Evolutionary conservation across 305 asterid species (phyloP), one percentile per base, ranked within the genome.

Genomic region (Euphrasia arctica): DNA sequence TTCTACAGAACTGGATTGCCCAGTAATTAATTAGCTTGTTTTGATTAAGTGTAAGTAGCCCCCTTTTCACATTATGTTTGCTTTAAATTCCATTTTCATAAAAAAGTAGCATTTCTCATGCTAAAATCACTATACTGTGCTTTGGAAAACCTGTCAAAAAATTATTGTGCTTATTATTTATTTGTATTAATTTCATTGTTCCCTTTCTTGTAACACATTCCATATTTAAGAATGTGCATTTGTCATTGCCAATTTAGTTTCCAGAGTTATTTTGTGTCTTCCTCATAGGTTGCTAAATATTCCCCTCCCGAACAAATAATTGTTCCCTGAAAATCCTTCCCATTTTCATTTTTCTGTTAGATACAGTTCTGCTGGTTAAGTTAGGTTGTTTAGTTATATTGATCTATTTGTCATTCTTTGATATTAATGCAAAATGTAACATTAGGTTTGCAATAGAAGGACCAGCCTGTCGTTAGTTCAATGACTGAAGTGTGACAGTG

Each of bases 381-480:
- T 58, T 75, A 59, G 63, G 54, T 28, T 43, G 36, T 68, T 71
- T 58, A 61, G 72, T 64, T 41, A 67, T 69, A n/a, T 55, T 45
- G 18, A 51, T 68, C 60, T 69, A 62, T 64, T 63, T 77, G 28
- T 48, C 72, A 49, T 67, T 66, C 60, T 60, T 28, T 68, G 75
- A 68, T 71, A 58, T 75, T 70, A 70, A 75, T 79, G 78, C 75
- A 72, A 74, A 75, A 75, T 78, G 86, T 79, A 81, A 79, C 70
- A 77, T 75, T 80, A 81, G 88, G 89, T 80, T 78, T 72, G 74
- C 84, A 76, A 75, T 80, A 85, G 80, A 80, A 79, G 83, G 83
- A 79, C 83, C 75, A 72, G 88, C 81, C 79, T 65, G 80, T 80
- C 72, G 78, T 79, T 84, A 76, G 78, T 76, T 82, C 84, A 76